Evolutionary conservation across 768 basidiomycete species (phyloP), one percentile per base, ranked within the genome.

Genomic region (Kwoniella shandongensis): DNA sequence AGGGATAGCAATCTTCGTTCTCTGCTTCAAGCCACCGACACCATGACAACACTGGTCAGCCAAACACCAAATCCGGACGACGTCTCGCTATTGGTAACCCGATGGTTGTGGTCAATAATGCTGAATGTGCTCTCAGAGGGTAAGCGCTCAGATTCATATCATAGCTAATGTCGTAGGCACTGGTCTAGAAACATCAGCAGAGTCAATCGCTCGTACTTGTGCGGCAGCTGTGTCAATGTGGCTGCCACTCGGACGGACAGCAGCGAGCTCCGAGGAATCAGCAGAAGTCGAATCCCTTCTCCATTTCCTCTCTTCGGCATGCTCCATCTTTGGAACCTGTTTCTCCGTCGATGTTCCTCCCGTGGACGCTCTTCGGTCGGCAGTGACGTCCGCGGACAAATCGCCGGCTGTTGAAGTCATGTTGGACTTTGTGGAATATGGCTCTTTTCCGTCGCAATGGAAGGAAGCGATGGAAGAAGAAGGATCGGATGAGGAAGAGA

Each of bases 341-440:
- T 30, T 39, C 8, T 17, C 41, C 18, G 18, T 27, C 20, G 44
- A 54, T 23, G 32, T 26, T 23, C n/a, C 44, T 2, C 23, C 29
- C 25, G 42, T 18, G 35, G 13, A 42, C 10, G 13, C 32, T 32
- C 32, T n/a, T 32, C 32, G 32, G 32, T 32, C n/a, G n/a, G n/a
- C n/a, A n/a, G 32, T 32, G 32, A 32, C 7, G 32, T 32, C 32
- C n/a, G n/a, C n/a, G n/a, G n/a, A n/a, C n/a, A n/a, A 44, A n/a
- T 1, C n/a, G 40, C 49, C 35, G n/a, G n/a, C 35, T 44, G 48
- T 27, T 36, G 40, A 23, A 42, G 25, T 27, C 18, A 18, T 53
- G n/a, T 15, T 59, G 32, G 59, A 52, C 39, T 54, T 61, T 20
- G 40, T 51, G 13, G 53, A 61, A 30, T 35, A 45, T 12, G 49